A percentile compares a stretch with the other conserved stretches of the same genome.
These are phyloP conservation scores for Mucor circinelloides DNA, from an alignment of 371 early-diverging fungal genomes.

Conservation along the genomic window DNA sequence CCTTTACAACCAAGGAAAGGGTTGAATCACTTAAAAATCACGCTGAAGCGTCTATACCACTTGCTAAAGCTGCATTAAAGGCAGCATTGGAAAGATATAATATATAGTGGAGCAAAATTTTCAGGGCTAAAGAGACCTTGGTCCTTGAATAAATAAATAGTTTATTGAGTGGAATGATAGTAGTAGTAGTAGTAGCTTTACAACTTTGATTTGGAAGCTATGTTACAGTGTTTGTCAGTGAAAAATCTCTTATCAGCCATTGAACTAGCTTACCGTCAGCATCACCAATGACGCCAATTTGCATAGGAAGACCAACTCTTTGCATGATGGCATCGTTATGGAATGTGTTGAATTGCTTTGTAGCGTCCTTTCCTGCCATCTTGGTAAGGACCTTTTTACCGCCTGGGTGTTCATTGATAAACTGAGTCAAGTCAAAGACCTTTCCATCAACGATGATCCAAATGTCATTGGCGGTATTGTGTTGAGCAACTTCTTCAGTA, in stretches of 20 bases:
- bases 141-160: too few species aligned
- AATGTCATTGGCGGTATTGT: constrained; percentile 75
- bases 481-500: constrained; percentile 73
- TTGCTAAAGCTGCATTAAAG: not conserved
- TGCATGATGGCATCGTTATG: constrained; percentile 69
- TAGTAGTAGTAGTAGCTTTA: not conserved
- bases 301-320: constrained; percentile 58
- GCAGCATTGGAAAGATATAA: not conserved
- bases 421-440: constrained; percentile 85
- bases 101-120: not conserved
- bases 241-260: not conserved
- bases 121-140: too few species aligned
- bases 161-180: too few species aligned
- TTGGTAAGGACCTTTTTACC: constrained; percentile 74
- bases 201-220: not conserved
- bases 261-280: not conserved
- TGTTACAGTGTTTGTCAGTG: not conserved
- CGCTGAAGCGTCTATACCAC: not conserved
- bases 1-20: not conserved
- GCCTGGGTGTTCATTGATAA: constrained; percentile 76
- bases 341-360: constrained; percentile 87
- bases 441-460: constrained; percentile 90
- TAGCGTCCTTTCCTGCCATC: constrained; percentile 86
- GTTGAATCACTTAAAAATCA: not conserved
- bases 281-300: constrained; percentile 55